phyloP scores from a whole-genome alignment of 768 basidiomycete species.

The Kwoniella heveanensis region DNA sequence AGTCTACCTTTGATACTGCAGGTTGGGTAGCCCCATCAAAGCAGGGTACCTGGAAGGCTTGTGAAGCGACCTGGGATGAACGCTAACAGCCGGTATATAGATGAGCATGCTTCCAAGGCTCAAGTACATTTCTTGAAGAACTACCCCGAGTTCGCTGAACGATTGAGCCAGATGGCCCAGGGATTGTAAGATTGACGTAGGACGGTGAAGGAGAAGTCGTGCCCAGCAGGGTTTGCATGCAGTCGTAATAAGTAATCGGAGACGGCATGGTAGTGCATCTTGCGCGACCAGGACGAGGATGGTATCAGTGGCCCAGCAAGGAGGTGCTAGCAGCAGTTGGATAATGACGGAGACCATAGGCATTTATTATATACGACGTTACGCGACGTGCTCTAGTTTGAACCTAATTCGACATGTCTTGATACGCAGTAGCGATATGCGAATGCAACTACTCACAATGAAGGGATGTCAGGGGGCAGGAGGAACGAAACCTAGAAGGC shows the following conservation, averaged over 20 bases:
- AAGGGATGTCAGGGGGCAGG: not conserved
- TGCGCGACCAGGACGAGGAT: not conserved
- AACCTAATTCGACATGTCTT: not conserved
- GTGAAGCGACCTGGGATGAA: not conserved
- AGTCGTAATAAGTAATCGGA: not conserved
- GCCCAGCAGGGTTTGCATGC: not conserved
- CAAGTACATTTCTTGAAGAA: slow-evolving; percentile 80
- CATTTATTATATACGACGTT: slow-evolving; percentile 21
- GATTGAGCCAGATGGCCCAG: slow-evolving; percentile 56
- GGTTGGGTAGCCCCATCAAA: too few species aligned
- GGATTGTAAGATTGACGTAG: slow-evolving; percentile 27
- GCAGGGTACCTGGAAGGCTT: not conserved
- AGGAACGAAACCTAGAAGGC: not conserved
- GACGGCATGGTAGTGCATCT: too few species aligned
- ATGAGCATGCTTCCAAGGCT: slow-evolving; percentile 71
- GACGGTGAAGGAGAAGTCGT: not conserved
- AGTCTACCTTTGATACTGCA: slow-evolving; percentile 52
- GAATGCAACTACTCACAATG: slow-evolving; percentile 18
- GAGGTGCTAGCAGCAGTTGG: not conserved
- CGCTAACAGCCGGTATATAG: slow-evolving; percentile 13
- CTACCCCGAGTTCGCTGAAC: slow-evolving; percentile 74
- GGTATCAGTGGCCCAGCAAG: not conserved
- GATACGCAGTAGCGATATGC: not conserved
- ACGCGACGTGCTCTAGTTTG: not conserved
- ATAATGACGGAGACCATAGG: not conserved